These are phyloP conservation scores for Magnusiomyces tetraspermus DNA, from an alignment of 1,139 yeast genomes.

Conservation along the genomic window DNA sequence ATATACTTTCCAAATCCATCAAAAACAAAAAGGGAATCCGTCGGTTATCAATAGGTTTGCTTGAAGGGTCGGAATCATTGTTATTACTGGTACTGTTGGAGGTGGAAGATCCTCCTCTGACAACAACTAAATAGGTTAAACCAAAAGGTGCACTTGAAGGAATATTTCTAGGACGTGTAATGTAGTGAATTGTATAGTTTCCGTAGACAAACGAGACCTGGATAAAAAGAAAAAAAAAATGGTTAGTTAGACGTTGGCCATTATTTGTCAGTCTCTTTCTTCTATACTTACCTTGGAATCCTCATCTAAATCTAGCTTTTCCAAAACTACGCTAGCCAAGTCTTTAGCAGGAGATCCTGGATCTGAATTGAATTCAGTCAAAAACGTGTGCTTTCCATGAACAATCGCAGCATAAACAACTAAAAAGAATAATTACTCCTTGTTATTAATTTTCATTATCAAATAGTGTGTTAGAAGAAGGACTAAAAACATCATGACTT, in stretches of 20 bases:
- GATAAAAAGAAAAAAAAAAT: not conserved
- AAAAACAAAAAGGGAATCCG: constrained; percentile 30
- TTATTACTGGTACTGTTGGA: not conserved
- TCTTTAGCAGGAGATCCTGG: constrained; percentile 18
- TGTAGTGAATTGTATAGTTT: constrained; percentile 29
- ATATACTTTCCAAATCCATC: constrained; percentile 25
- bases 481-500: too few species aligned
- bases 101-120: constrained; percentile 4
- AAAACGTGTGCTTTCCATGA: constrained; percentile 20
- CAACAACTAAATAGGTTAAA: constrained; percentile 27
- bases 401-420: constrained; percentile 29
- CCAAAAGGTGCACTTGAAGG: constrained; percentile 25
- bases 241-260: not conserved
- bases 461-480: too few species aligned
- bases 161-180: constrained; percentile 23
- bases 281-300: constrained; percentile 22
- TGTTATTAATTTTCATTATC: too few species aligned
- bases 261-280: too few species aligned
- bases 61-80: not conserved
- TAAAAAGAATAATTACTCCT: constrained; percentile 46
- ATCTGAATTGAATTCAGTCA: constrained; percentile 19
- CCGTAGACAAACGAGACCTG: constrained; percentile 28
- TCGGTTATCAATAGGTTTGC: constrained; percentile 21
- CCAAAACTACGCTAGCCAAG: constrained; percentile 25
- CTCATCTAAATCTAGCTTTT: constrained; percentile 22